phyloP scores from a whole-genome alignment of 163 green algal species.

The Volvox carteri region DNA sequence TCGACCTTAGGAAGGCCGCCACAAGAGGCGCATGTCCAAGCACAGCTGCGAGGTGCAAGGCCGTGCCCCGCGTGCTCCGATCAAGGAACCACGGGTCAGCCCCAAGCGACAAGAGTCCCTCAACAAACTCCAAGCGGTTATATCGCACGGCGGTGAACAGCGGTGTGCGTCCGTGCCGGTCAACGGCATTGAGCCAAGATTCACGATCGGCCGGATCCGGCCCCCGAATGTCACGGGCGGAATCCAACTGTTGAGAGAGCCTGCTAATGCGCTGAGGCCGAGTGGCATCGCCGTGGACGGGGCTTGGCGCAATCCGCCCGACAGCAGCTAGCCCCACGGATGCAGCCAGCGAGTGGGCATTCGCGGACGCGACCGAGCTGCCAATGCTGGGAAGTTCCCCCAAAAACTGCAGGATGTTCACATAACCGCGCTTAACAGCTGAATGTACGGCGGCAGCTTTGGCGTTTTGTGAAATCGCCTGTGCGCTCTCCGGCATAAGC shows the following conservation, averaged over 20 bases:
- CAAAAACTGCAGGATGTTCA: slow-evolving; percentile 8
- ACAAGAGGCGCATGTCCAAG: slow-evolving; percentile 26
- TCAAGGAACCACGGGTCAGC: slow-evolving; percentile 10
- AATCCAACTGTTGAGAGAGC: neutral
- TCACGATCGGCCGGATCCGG: neutral
- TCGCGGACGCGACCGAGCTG: neutral
- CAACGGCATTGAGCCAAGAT: slow-evolving; percentile 31
- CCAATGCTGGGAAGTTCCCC: neutral
- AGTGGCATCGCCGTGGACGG: too few relatives aligned
- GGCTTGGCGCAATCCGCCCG: too few relatives aligned
- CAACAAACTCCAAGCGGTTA: slow-evolving; percentile 31
- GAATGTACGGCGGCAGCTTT: slow-evolving; percentile 8
- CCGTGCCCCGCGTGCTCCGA: neutral
- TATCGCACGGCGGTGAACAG: slow-evolving; percentile 21
- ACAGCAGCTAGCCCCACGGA: neutral
- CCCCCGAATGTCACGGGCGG: too few relatives aligned
- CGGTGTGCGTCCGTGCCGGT: slow-evolving; percentile 21
- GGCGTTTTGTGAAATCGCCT: neutral
- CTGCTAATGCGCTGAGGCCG: neutral
- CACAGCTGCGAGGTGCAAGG: slow-evolving; percentile 16
- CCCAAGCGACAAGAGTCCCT: neutral
- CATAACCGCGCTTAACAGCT: slow-evolving; percentile 22
- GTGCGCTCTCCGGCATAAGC: neutral
- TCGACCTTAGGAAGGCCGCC: neutral
- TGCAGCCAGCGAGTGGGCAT: neutral